These are phyloP conservation scores for Purshia tridentata DNA, from an alignment of 306 rosid genomes.

Conservation along the genomic window DNA sequence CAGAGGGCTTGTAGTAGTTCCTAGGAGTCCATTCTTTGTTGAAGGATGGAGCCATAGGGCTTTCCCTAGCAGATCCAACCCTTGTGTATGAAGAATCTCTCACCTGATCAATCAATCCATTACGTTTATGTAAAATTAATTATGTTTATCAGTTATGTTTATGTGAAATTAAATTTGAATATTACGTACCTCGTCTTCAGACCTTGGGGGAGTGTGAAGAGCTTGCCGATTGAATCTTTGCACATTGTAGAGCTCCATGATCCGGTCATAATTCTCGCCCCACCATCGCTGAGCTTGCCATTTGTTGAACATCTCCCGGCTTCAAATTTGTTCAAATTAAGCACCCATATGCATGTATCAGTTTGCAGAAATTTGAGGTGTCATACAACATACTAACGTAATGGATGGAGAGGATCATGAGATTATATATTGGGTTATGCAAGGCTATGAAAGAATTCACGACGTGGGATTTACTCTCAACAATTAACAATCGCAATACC, in stretches of 20 bases:
- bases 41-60: constrained; percentile 48
- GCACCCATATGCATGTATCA: constrained; percentile 26
- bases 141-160: neutral
- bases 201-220: constrained; percentile 65
- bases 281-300: constrained; percentile 96
- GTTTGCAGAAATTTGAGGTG: constrained; percentile 2
- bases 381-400: neutral
- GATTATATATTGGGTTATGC: too few species aligned
- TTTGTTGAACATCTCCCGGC: constrained; percentile 88
- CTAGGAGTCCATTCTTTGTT: constrained; percentile 48
- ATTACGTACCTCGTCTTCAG: constrained; percentile 73
- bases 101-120: constrained; percentile 24
- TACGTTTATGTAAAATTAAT: neutral
- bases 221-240: constrained; percentile 75
- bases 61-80: constrained; percentile 51
- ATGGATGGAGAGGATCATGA: too few species aligned
- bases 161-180: constrained; percentile 1
- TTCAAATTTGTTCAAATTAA: constrained; percentile 39
- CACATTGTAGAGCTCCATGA: constrained; percentile 88
- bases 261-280: constrained; percentile 89
- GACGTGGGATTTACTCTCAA: too few species aligned
- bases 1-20: constrained; percentile 52
- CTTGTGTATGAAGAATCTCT: constrained; percentile 61
- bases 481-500: constrained; percentile 37
- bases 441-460: too few species aligned